Conservation (phyloP, 75 land plant species). For the Isoetes taiwanensis region DNA sequence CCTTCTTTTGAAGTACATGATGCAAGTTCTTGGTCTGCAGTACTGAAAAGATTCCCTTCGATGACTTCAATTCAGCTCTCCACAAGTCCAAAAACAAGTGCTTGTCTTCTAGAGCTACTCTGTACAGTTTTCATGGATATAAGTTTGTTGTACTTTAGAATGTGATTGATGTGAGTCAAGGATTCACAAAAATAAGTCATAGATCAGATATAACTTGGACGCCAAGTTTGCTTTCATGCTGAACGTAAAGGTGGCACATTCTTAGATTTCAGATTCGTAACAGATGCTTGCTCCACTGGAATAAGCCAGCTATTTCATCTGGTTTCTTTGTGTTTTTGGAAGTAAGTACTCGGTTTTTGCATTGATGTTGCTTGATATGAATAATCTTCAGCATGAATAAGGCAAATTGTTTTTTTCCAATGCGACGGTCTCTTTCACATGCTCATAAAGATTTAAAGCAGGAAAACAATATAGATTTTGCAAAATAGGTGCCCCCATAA, state of each 20-base stretch:
- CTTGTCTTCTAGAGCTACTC: conserved; percentile 25
- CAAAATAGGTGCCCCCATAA: no score
- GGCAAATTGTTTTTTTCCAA: no score
- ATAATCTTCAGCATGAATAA: no score
- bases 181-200: neutral
- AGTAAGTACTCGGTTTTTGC: conserved; percentile 7
- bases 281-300: no score
- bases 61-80: conserved; percentile 46
- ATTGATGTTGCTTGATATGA: neutral
- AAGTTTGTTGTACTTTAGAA: neutral
- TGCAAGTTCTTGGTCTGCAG: conserved; percentile 22
- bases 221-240: no score
- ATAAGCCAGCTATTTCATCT: neutral
- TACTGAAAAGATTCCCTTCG: conserved; percentile 58
- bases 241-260: conserved; percentile 9
- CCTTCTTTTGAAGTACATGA: neutral
- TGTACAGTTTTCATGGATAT: neutral
- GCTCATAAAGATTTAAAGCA: no score
- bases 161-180: neutral
- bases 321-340: conserved; percentile 10
- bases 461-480: no score
- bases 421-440: no score
- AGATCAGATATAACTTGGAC: neutral
- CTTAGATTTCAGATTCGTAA: no score
- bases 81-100: conserved; percentile 81